Percentiles rank a stretch among this genome's conserved stretches.
Conservation (phyloP, 192 early-diverging fungal genomes). For the Podochytrium sp. region DNA sequence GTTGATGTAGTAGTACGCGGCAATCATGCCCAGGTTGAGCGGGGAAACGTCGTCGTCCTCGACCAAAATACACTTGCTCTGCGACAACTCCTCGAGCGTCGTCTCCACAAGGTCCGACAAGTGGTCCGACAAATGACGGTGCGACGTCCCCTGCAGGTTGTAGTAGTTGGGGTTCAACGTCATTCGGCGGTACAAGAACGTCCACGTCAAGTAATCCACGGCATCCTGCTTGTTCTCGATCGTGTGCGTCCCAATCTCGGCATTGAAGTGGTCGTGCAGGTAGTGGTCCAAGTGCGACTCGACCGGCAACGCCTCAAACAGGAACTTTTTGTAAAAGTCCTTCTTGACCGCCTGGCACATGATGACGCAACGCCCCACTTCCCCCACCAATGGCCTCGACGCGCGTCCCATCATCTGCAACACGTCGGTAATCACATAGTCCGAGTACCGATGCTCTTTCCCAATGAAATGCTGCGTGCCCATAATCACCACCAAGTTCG, state of each 20-base stretch:
- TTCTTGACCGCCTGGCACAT: slow-evolving; percentile 96
- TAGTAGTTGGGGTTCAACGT: slow-evolving; percentile 98
- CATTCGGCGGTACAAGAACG: slow-evolving; percentile 95
- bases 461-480: slow-evolving; percentile 95
- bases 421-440: slow-evolving; percentile 94
- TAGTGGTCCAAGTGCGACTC: slow-evolving; percentile 94
- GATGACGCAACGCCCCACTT: slow-evolving; percentile 76
- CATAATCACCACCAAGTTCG: slow-evolving; percentile 91
- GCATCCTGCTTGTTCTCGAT: slow-evolving; percentile 98
- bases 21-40: slow-evolving; percentile 95
- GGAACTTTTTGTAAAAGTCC: slow-evolving; percentile 97
- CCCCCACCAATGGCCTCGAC: slow-evolving; percentile 60
- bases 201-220: slow-evolving; percentile 99
- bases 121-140: slow-evolving; percentile 88
- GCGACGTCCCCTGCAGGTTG: slow-evolving; percentile 81
- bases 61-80: slow-evolving; percentile 77
- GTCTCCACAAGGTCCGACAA: slow-evolving; percentile 94
- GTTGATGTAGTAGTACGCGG: slow-evolving; percentile 96
- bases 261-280: slow-evolving; percentile 97
- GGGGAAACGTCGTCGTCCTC: slow-evolving; percentile 73
- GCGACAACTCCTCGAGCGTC: slow-evolving; percentile 84
- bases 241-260: slow-evolving; percentile 92
- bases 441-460: slow-evolving; percentile 93
- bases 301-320: slow-evolving; percentile 93
- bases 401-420: slow-evolving; percentile 99